Evolutionary conservation across 225 moss, liverwort and hornwort species (phyloP).

Genomic region (Bryoerythrophyllum caledonicum): DNA sequence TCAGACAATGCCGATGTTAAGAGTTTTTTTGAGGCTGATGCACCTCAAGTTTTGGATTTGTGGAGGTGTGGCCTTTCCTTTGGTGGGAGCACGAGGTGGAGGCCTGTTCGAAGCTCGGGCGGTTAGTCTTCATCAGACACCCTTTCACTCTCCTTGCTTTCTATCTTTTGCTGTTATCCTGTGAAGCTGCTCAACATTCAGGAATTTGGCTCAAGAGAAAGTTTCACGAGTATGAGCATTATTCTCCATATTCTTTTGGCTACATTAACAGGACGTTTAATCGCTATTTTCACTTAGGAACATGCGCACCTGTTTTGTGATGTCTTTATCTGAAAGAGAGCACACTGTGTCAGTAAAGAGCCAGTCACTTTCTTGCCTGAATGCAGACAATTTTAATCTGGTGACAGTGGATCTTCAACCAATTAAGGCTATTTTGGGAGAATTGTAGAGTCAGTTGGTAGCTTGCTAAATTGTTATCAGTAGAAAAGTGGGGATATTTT

Average conservation of each 20-base stretch:
- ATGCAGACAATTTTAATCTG: background rate
- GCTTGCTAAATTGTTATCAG: background rate
- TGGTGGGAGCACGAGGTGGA: slow-evolving; percentile 17
- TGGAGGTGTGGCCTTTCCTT: slow-evolving; percentile 11
- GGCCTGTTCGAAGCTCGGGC: slow-evolving; percentile 10
- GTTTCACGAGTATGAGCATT: background rate
- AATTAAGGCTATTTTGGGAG: background rate
- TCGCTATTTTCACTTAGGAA: background rate
- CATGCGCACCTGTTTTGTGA: background rate
- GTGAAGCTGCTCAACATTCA: background rate
- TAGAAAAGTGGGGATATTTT: background rate
- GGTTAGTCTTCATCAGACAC: slow-evolving; percentile 23
- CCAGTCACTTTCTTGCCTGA: background rate
- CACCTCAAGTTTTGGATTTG: slow-evolving; percentile 30
- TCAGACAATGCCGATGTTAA: slow-evolving; percentile 6
- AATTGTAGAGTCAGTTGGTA: background rate
- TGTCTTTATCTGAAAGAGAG: background rate
- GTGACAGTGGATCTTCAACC: background rate
- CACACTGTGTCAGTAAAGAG: background rate
- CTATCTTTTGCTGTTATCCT: background rate
- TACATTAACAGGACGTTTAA: no score
- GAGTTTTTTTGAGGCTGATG: slow-evolving; percentile 31
- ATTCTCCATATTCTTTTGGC: background rate
- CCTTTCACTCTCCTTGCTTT: slow-evolving; percentile 16
- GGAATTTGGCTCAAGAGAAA: background rate